These are phyloP conservation scores for Populus trichocarpa DNA, from an alignment of 441 rosid species.

Conservation along the genomic window DNA sequence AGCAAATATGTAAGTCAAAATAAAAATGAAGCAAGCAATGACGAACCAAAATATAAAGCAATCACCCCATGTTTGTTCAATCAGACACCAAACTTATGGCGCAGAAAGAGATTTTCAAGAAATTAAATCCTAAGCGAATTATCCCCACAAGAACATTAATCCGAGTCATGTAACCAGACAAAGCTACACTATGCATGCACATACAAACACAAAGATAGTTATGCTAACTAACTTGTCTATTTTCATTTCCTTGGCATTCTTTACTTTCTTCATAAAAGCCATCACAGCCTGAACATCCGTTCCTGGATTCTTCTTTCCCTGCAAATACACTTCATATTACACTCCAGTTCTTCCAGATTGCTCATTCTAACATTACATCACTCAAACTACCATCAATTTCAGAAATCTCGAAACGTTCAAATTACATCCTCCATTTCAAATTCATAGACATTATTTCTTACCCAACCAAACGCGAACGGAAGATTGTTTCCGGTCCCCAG, in stretches of 20 bases:
- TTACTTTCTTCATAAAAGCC: conserved; percentile 60
- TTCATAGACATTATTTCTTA: conserved; percentile 18
- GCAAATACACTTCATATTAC: conserved; percentile 21
- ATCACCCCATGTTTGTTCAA: neutral
- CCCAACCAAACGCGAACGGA: conserved; percentile 95
- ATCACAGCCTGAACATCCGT: conserved; percentile 64
- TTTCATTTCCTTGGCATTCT: conserved; percentile 79
- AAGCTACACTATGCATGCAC: neutral
- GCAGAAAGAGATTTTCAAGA: neutral
- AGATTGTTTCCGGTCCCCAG: conserved; percentile 93
- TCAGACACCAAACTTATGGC: neutral
- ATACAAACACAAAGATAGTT: neutral
- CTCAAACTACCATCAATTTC: neutral
- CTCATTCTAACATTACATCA: neutral
- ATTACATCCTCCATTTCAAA: neutral
- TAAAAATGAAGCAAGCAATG: neutral
- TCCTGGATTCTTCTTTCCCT: conserved; percentile 95
- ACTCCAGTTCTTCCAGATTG: neutral
- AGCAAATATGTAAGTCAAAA: neutral
- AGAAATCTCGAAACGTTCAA: neutral
- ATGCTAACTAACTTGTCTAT: conserved; percentile 65
- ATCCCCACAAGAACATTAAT: neutral
- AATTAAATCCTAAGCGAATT: neutral
- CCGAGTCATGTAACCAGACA: neutral
- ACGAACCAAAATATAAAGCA: neutral